Conservation (phyloP, 495 filamentous ascomycete species). For the Penicillium arizonense region DNA sequence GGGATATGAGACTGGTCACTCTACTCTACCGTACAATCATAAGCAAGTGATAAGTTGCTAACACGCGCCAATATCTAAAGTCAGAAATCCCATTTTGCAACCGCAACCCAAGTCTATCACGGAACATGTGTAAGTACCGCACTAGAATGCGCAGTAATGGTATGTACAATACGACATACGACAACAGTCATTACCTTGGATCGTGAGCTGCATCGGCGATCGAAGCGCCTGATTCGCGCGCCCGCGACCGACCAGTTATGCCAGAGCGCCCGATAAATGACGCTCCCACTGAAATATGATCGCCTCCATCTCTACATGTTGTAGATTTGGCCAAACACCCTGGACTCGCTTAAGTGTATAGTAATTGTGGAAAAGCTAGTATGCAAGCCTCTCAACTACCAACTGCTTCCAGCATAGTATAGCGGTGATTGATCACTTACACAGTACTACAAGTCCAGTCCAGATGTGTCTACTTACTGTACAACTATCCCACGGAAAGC, state of each 20-base stretch:
- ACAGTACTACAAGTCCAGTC: too few relatives aligned
- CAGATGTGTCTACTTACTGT: too few relatives aligned
- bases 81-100: neutral
- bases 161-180: neutral
- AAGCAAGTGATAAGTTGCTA: neutral
- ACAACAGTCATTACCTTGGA: neutral
- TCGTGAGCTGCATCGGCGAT: constrained; percentile 12
- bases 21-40: too few relatives aligned
- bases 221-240: constrained; percentile 8
- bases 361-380: too few relatives aligned
- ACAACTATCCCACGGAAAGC: too few relatives aligned
- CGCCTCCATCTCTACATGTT: neutral
- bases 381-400: too few relatives aligned
- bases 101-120: constrained; percentile 1
- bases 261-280: neutral
- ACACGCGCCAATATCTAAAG: neutral
- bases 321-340: too few relatives aligned
- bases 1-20: too few relatives aligned
- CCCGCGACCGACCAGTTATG: constrained; percentile 7
- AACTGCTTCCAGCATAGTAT: too few relatives aligned
- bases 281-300: constrained; percentile 9
- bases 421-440: too few relatives aligned
- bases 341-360: too few relatives aligned
- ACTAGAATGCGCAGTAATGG: neutral
- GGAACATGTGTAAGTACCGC: neutral